Base-by-base conservation (phyloP, 805 yeast species). In the Lachancea meyersii region DNA sequence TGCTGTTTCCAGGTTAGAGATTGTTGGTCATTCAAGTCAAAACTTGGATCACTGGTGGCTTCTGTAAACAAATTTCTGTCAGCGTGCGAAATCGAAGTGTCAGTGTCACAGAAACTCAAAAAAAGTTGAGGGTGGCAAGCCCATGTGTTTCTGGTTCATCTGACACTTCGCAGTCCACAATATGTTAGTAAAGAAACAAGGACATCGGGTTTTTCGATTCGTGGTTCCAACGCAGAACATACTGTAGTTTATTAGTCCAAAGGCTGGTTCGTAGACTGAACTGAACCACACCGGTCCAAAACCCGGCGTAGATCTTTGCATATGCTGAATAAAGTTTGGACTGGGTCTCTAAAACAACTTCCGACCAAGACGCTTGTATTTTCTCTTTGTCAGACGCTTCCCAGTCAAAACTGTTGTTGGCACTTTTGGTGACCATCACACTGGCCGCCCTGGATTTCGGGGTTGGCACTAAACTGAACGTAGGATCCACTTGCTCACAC, bases 31-130 rank as follows among this genome's bases (percentile, higher is more conserved):
- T 26, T 18, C 18, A n/a, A 5, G 9, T 36, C 17, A 8, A 36
- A 14, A 9, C 21, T 17, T 5, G 31, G 30, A 19, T 35, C 38
- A n/a, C 11, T 14, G 16, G 22, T 17, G 11, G 31, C 14, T 14
- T 35, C 21, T 23, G n/a, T 35, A 9, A 35, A 23, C 10, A 26
- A 16, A 5, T 30, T 17, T 30, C 32, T 30, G 32, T 26, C 13
- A 6, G 13, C 13, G 5, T 16, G 20, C 33, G 16, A 19, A 37
- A 27, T 11, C 31, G 6, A 18, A 3, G 34, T 16, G 35, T 20
- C 41, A 38, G 26, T 31, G 34, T 14, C 34, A 31, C 41, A 38
- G 35, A 38, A 38, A 38, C 41, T 30, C 41, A 38, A 38, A 38
- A 30, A 21, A 11, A 17, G 3, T 10, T 8, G 20, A 4, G 20